phyloP scores from a whole-genome alignment of 495 filamentous ascomycete species.

The Penicillium dipodomyicola region DNA sequence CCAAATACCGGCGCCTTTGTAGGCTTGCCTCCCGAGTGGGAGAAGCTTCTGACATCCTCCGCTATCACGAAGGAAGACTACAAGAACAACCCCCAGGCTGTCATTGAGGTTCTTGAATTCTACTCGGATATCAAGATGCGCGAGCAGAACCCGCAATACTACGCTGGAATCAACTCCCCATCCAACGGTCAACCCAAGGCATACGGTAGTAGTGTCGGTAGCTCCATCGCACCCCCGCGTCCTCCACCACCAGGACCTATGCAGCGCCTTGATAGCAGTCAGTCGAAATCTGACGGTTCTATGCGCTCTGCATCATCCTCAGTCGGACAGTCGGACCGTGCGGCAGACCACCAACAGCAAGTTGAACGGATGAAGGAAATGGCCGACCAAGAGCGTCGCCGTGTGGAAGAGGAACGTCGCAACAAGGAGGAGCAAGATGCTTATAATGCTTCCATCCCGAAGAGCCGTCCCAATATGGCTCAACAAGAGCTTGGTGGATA shows the following conservation, averaged over 20 bases:
- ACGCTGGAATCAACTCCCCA: slow-evolving; percentile 60
- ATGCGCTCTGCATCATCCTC: slow-evolving; percentile 38
- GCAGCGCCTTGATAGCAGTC: slow-evolving; percentile 43
- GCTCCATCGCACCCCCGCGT: slow-evolving; percentile 74
- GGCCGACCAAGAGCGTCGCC: slow-evolving; percentile 50
- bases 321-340: slow-evolving; percentile 37
- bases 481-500: slow-evolving; percentile 84
- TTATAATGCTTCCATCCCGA: slow-evolving; percentile 83
- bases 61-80: slow-evolving; percentile 98
- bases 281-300: slow-evolving; percentile 35
- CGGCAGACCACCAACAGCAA: slow-evolving; percentile 42
- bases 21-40: slow-evolving; percentile 93
- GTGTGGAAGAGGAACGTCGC: slow-evolving; percentile 53
- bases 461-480: slow-evolving; percentile 70
- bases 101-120: slow-evolving; percentile 95
- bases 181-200: slow-evolving; percentile 48
- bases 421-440: slow-evolving; percentile 68
- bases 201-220: slow-evolving; percentile 50
- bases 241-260: slow-evolving; percentile 58
- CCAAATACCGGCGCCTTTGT: slow-evolving; percentile 89
- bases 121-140: slow-evolving; percentile 94
- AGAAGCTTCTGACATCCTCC: slow-evolving; percentile 87
- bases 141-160: slow-evolving; percentile 74
- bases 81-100: slow-evolving; percentile 95
- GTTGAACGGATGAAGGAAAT: slow-evolving; percentile 49